These are phyloP conservation scores for Bipolaris victoriae DNA, from an alignment of 2,329 filamentous ascomycete species.

Conservation along the genomic window DNA sequence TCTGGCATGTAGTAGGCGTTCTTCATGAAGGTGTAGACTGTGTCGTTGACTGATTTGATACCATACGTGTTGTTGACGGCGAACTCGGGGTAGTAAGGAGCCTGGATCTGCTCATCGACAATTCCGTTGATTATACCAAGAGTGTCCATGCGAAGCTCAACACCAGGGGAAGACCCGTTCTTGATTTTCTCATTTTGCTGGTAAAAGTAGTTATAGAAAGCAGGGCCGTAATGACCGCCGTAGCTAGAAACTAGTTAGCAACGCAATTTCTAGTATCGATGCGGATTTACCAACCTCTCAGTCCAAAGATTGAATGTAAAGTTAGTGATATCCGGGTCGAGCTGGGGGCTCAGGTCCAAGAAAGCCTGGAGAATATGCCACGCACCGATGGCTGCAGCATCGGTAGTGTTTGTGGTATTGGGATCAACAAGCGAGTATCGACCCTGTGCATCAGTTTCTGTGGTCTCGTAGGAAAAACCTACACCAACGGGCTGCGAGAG, in stretches of 20 bases:
- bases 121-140: constrained; percentile 63
- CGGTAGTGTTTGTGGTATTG: constrained; percentile 40
- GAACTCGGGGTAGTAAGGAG: constrained; percentile 56
- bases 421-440: constrained; percentile 43
- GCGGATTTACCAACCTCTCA: constrained; percentile 40
- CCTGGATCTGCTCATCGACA: constrained; percentile 58
- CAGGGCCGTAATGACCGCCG: constrained; percentile 58
- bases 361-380: constrained; percentile 49
- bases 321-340: constrained; percentile 59
- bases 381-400: constrained; percentile 43
- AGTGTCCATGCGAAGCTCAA: constrained; percentile 60
- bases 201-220: constrained; percentile 64
- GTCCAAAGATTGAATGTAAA: constrained; percentile 60
- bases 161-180: constrained; percentile 55
- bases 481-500: constrained; percentile 50
- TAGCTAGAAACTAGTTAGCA: constrained; percentile 27
- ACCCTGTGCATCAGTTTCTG: constrained; percentile 30
- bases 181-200: constrained; percentile 61
- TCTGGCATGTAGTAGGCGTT: constrained; percentile 54
- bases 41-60: constrained; percentile 56
- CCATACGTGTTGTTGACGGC: constrained; percentile 63
- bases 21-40: constrained; percentile 54
- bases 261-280: neutral
- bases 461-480: constrained; percentile 49
- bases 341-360: constrained; percentile 42